Evolutionary conservation across 352 stramenopile genomes (phyloP).

Genomic region (Phytophthora cajani): DNA sequence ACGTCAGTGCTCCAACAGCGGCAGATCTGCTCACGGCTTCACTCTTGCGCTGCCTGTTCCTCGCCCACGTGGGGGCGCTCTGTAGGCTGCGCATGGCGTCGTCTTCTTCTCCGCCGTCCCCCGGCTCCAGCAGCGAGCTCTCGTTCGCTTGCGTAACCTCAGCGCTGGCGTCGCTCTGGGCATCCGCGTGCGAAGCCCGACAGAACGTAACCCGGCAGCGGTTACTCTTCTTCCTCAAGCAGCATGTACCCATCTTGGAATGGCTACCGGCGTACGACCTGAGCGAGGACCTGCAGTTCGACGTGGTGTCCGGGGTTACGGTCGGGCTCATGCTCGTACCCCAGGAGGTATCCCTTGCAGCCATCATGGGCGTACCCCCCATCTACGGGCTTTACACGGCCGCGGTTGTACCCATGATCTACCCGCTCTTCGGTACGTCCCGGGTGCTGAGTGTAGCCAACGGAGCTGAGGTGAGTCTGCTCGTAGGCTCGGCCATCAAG

Average conservation of each 20-base stretch:
- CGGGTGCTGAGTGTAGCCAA: constrained; percentile 70
- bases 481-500: constrained; percentile 69
- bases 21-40: not conserved
- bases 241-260: constrained; percentile 71
- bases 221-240: constrained; percentile 51
- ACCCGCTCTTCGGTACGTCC: constrained; percentile 76
- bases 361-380: constrained; percentile 84
- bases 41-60: not conserved
- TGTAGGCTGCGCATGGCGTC: constrained; percentile 23
- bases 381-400: constrained; percentile 81
- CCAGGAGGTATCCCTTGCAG: constrained; percentile 91
- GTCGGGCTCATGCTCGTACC: constrained; percentile 93
- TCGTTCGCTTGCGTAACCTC: constrained; percentile 16
- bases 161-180: constrained; percentile 27
- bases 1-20: not conserved
- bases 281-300: constrained; percentile 66
- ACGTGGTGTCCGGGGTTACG: constrained; percentile 71
- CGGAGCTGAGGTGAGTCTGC: constrained; percentile 63
- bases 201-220: constrained; percentile 35
- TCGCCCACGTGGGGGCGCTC: not conserved
- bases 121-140: constrained; percentile 11
- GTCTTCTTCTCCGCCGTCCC: constrained; percentile 27
- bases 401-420: constrained; percentile 73
- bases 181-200: constrained; percentile 8
- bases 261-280: constrained; percentile 79